These are phyloP conservation scores for Coemansia umbellata DNA, from an alignment of 192 early-diverging fungal species.

Conservation along the genomic window DNA sequence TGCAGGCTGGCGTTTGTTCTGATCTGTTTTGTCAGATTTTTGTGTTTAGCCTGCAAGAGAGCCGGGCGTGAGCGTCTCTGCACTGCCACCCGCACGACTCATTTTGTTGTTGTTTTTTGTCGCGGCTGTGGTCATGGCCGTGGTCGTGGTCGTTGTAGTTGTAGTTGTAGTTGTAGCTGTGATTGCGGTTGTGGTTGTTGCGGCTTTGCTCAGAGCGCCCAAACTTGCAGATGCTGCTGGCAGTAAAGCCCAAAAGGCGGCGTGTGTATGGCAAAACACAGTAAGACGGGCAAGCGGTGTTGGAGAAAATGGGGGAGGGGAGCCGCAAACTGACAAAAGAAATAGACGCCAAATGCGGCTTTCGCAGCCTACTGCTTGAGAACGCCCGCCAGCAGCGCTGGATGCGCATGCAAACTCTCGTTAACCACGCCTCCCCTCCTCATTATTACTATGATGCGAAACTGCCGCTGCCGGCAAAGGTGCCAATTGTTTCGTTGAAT, in stretches of 20 bases:
- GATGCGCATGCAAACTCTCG: neutral
- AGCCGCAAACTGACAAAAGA: neutral
- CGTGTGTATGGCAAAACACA: neutral
- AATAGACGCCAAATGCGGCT: too few relatives aligned
- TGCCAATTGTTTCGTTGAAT: neutral
- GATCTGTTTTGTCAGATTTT: too few relatives aligned
- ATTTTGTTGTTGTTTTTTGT: neutral
- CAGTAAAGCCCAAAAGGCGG: conserved; percentile 1
- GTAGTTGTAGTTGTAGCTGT: too few relatives aligned
- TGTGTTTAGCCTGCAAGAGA: too few relatives aligned
- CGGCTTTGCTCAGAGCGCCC: neutral
- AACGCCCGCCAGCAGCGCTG: neutral
- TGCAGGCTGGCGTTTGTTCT: neutral
- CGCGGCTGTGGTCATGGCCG: too few relatives aligned
- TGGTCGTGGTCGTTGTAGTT: too few relatives aligned
- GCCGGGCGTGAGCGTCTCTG: too few relatives aligned
- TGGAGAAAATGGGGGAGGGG: too few relatives aligned
- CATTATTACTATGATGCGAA: neutral
- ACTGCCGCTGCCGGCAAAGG: neutral
- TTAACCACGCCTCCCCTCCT: neutral
- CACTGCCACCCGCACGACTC: too few relatives aligned
- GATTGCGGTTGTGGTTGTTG: too few relatives aligned
- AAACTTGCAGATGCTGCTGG: neutral
- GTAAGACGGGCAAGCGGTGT: neutral
- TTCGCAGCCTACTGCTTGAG: neutral